A percentile compares a stretch with the other conserved stretches of the same genome.
Conservation (phyloP, 208 protist genomes). For the Angomonas deanei region DNA sequence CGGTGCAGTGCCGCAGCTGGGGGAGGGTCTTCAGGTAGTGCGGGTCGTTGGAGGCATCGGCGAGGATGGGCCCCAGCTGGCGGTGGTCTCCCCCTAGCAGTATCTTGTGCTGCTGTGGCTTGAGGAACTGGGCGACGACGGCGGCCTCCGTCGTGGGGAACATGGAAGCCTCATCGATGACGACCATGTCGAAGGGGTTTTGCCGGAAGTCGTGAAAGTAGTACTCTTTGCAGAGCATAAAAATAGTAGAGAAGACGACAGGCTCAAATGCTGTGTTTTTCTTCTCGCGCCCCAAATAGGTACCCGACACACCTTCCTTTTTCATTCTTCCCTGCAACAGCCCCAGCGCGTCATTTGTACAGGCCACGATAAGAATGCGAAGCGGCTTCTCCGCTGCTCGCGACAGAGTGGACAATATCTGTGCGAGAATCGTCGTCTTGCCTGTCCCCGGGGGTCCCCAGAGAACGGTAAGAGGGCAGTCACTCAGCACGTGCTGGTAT, state of each 20-base stretch:
- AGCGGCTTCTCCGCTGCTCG: no score
- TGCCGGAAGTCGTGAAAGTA: not conserved
- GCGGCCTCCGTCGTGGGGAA: not conserved
- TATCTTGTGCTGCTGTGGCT: constrained; percentile 8
- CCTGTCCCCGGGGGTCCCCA: constrained; percentile 20
- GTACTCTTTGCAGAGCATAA: not conserved
- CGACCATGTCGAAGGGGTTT: constrained; percentile 11
- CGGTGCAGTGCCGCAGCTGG: constrained; percentile 3
- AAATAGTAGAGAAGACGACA: not conserved
- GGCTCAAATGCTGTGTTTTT: not conserved
- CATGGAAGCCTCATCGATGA: constrained; percentile 18
- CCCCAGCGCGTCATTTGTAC: no score
- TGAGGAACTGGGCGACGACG: constrained; percentile 9
- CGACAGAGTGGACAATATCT: no score
- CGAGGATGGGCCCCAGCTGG: constrained; percentile 18
- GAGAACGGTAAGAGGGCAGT: constrained; percentile 8
- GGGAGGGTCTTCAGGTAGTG: not conserved
- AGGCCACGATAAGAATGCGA: no score
- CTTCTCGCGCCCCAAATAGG: not conserved
- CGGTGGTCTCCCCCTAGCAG: constrained; percentile 12
- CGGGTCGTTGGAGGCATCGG: not conserved
- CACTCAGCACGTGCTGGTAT: not conserved
- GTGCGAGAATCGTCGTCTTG: constrained; percentile 13
- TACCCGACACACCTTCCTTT: no score
- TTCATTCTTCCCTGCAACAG: no score